Percentiles rank a stretch among this genome's conserved stretches.
Conservation (phyloP, 176 grass and related monocot genomes). For the Ananas comosus region DNA sequence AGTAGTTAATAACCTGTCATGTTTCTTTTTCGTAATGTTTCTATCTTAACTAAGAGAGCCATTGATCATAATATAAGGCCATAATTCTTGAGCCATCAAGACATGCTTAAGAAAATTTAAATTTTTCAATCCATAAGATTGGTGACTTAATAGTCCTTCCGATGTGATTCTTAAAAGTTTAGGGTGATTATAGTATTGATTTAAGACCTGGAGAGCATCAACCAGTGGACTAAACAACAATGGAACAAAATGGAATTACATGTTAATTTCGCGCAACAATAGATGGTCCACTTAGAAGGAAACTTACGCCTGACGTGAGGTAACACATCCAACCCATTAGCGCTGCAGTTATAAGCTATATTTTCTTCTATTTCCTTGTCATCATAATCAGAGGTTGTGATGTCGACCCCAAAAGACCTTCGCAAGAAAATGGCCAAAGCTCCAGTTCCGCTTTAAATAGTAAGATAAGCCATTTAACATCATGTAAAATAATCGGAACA, state of each 20-base stretch:
- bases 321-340: slow-evolving; percentile 44
- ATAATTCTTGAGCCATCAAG: too few species aligned
- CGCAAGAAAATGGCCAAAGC: slow-evolving; percentile 70
- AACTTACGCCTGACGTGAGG: slow-evolving; percentile 75
- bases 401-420: slow-evolving; percentile 56
- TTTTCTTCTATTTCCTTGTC: slow-evolving; percentile 85
- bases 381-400: slow-evolving; percentile 83
- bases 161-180: too few species aligned
- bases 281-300: slow-evolving; percentile 4
- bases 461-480: slow-evolving; percentile 6
- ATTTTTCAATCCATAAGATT: too few species aligned
- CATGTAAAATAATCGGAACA: background rate
- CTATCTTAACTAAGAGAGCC: too few species aligned
- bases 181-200: too few species aligned
- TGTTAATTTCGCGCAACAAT: background rate
- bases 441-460: slow-evolving; percentile 60
- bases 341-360: slow-evolving; percentile 69
- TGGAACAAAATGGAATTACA: background rate
- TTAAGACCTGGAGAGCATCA: background rate
- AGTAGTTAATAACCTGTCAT: too few species aligned
- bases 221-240: background rate
- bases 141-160: too few species aligned
- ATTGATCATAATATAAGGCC: too few species aligned
- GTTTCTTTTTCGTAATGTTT: too few species aligned
- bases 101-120: too few species aligned